Evolutionary conservation across 192 early-diverging fungal genomes (phyloP), one percentile per base, ranked within the genome.

Genomic region (Coemansia sp.): DNA sequence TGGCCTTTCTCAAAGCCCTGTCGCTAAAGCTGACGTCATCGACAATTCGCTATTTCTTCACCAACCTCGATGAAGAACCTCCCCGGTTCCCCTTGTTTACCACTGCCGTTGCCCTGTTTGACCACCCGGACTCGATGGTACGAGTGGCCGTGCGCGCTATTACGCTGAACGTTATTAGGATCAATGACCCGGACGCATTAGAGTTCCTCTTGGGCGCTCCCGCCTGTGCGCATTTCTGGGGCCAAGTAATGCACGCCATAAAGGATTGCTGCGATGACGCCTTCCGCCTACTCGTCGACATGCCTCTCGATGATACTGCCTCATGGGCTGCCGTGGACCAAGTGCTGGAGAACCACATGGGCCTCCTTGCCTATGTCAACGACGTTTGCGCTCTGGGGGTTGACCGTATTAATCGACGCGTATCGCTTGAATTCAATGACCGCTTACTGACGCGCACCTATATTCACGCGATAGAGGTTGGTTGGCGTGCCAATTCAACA

Each of bases 91-190:
- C 86, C n/a, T 77, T 86, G 42, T 92, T 89, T 59, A 86, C 86
- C 0, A 85, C 88, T 16, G 87, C 89, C 40, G 83, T 90, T 50
- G 65, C 71, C 39, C 85, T 87, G 60, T 89, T 87, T 61, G 83
- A 87, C 63, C 88, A 88, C 40, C 80, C 88, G 9, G 89, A 92
- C 46, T 78, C 83, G 60, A 91, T 92, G 89, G 85, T 90, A 13
- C 84, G 89, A 31, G 87, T 88, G 13, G 86, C 88, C 0, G 89
- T 88, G 36, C 80, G 86, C 37, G 78, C 85, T 5, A 84, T 89
- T 57, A 89, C 87, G 5, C 82, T 89, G 24, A 89, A 87, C 66
- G 85, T 89, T 21, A 86, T 86, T 38, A 71, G 72, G 11, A 73
- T 81, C 43, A 75, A 71, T 60, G 70, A 81, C 62, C 62, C 35